Conservation (phyloP, 345 rosid species). For the Lumnitzera racemosa region DNA sequence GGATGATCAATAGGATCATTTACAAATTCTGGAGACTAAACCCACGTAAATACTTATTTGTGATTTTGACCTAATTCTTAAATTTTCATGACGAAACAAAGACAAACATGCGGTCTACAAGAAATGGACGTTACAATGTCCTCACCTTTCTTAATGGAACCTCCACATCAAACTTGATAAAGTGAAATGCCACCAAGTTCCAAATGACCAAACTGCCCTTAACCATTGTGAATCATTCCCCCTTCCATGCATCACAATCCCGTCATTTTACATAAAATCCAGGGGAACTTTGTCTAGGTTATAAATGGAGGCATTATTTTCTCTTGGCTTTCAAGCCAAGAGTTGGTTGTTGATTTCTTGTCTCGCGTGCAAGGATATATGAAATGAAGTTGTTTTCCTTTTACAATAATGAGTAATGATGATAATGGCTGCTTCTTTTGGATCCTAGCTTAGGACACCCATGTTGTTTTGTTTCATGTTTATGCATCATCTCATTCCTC, state of each 20-base stretch:
- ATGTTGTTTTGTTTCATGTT: too few species aligned
- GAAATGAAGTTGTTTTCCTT: neutral
- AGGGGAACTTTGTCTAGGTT: conserved; percentile 5
- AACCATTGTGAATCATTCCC: neutral
- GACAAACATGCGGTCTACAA: conserved; percentile 1
- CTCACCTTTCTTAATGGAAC: conserved; percentile 38
- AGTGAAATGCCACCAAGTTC: conserved; percentile 25
- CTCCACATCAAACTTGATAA: conserved; percentile 34
- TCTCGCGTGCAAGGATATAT: conserved; percentile 50
- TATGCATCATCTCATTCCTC: too few species aligned
- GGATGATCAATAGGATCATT: too few species aligned
- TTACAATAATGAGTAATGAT: neutral
- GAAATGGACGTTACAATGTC: conserved; percentile 14
- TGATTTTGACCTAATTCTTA: too few species aligned
- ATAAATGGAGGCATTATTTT: conserved; percentile 16
- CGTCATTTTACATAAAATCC: neutral
- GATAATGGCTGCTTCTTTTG: neutral
- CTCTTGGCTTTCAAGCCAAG: conserved; percentile 80
- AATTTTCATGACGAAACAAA: too few species aligned
- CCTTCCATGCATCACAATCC: too few species aligned
- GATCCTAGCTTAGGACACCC: too few species aligned
- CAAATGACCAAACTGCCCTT: conserved; percentile 15
- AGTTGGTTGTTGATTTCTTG: conserved; percentile 45
- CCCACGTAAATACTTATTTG: too few species aligned
- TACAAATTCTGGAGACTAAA: too few species aligned